Conservation (phyloP, 257 asterid species). For the Salvia hispanica region DNA sequence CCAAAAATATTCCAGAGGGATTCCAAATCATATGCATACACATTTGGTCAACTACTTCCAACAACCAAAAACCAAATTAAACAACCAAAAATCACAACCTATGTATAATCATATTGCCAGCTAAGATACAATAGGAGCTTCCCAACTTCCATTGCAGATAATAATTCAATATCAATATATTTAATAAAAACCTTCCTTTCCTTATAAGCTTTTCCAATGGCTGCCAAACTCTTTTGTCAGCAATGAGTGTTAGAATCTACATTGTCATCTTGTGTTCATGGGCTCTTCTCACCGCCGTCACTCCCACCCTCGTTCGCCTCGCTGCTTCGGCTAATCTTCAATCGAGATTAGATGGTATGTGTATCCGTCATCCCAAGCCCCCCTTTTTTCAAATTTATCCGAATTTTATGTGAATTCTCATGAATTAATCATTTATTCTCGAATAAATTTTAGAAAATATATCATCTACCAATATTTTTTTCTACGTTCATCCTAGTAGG, state of each 20-base stretch:
- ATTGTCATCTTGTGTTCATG: slow-evolving; percentile 65
- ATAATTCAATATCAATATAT: slow-evolving; percentile 35
- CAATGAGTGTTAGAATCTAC: slow-evolving; percentile 71
- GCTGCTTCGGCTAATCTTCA: slow-evolving; percentile 64
- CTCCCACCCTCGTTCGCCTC: slow-evolving; percentile 67
- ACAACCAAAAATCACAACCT: slow-evolving; percentile 18
- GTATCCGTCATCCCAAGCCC: background rate
- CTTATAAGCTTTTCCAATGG: slow-evolving; percentile 23
- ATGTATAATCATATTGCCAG: slow-evolving; percentile 39
- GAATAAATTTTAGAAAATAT: no score
- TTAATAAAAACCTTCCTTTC: slow-evolving; percentile 19
- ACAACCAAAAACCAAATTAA: slow-evolving; percentile 45
- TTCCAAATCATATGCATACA: slow-evolving; percentile 27
- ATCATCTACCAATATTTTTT: no score
- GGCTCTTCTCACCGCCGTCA: slow-evolving; percentile 70
- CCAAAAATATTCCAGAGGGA: slow-evolving; percentile 37
- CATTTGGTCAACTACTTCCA: slow-evolving; percentile 66
- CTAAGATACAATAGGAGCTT: no score
- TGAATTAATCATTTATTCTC: no score
- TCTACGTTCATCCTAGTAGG: slow-evolving; percentile 31
- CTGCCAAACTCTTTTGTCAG: slow-evolving; percentile 28
- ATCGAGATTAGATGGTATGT: slow-evolving; percentile 41
- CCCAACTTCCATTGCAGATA: slow-evolving; percentile 51
- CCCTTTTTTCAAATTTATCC: background rate
- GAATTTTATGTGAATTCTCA: no score